Base-by-base conservation (phyloP, 2,329 filamentous ascomycete genomes). In the Orbilia brochopaga region DNA sequence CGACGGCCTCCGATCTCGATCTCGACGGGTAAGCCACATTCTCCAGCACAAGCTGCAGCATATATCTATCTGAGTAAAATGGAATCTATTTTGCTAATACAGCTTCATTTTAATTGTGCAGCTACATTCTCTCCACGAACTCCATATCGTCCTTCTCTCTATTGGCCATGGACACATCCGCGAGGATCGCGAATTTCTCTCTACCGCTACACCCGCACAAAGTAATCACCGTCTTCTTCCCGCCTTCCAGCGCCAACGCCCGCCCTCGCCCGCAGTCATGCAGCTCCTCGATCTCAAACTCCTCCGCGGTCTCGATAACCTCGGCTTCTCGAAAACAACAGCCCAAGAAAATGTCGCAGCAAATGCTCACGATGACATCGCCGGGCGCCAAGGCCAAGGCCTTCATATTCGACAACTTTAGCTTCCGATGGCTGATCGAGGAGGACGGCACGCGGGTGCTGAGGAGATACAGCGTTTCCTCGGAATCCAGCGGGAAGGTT, bases 281-380 rank as follows among this genome's bases (percentile, higher is more conserved):
- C 51, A 72, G 48, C 24, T 72, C 67, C 5, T 72, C 67, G 4
- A 65, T 72, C 21, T 72, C 67, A 1, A 72, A 60, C 46, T 72
- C 67, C 6, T 72, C 67, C 15, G 67, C 67, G 1, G 55, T 44
- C 4, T 72, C 67, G 3, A 40, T 65, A 51, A 48, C 67, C 17
- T 72, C 67, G 2, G 32, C 67, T 4, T 65, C 67, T 13, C 24
- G 60, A 46, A 50, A 55, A 32, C 60, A 65, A 32, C 60, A 64
- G 30, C 60, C 54, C 1, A 72, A 65, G 48, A 72, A 72, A 32
- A 60, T 72, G 67, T 46, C 67, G 17, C 67, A 72, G 44, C 64
- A 72, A 11, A 72, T 72, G 67, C 42, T 72, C 15, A 72, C 67
- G 1, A 72, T 72, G 55, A 72, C 67, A 19, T 72, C 67, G 3